Conservation (phyloP, 257 asterid genomes). For the Rhazya stricta region DNA sequence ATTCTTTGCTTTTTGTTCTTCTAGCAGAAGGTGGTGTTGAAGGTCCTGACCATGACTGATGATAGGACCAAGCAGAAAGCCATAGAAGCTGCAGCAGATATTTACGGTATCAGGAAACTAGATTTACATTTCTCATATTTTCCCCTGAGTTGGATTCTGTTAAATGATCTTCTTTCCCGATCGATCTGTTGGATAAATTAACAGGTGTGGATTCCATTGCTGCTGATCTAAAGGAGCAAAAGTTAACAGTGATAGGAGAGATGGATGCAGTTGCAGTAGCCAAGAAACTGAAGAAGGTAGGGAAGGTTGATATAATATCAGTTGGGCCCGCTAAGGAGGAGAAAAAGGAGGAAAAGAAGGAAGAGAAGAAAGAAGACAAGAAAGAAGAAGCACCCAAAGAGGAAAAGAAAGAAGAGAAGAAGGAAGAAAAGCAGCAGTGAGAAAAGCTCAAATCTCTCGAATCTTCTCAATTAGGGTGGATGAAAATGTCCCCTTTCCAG, state of each 20-base stretch:
- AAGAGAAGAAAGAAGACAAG: conserved; percentile 32
- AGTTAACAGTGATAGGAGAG: conserved; percentile 62
- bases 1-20: neutral
- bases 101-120: conserved; percentile 36
- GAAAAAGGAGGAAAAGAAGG: conserved; percentile 41
- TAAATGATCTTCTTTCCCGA: neutral
- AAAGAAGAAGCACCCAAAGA: conserved; percentile 26
- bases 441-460: neutral
- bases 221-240: conserved; percentile 63
- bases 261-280: conserved; percentile 72
- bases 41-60: conserved; percentile 66
- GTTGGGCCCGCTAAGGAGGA: conserved; percentile 74
- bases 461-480: neutral
- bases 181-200: conserved; percentile 6
- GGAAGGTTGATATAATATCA: conserved; percentile 58
- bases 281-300: conserved; percentile 61
- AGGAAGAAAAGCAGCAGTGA: conserved; percentile 4
- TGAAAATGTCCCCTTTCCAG: neutral
- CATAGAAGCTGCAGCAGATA: conserved; percentile 80
- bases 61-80: conserved; percentile 79
- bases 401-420: conserved; percentile 31
- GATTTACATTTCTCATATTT: neutral
- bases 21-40: conserved; percentile 59
- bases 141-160: neutral
- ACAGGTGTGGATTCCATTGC: conserved; percentile 72